phyloP scores from a whole-genome alignment of 768 basidiomycete genomes.

The Podaxis sp. region DNA sequence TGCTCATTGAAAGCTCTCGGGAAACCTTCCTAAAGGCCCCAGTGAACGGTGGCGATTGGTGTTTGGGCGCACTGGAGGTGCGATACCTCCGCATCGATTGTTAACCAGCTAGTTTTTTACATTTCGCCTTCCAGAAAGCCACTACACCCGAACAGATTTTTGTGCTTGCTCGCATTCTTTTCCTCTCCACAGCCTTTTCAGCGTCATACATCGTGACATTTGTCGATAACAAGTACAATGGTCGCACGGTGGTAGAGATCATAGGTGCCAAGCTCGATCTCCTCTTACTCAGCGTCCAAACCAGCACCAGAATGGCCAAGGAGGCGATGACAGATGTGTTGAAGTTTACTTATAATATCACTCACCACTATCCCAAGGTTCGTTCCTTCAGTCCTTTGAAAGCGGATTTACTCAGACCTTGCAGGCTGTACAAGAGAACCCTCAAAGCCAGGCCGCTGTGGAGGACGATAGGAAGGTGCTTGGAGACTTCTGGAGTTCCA shows the following conservation, averaged over 20 bases:
- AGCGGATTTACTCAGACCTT: not conserved
- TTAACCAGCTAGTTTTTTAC: constrained; percentile 1
- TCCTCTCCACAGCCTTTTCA: constrained; percentile 63
- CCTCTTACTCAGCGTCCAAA: constrained; percentile 47
- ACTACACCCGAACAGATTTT: constrained; percentile 64
- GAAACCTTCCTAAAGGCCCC: constrained; percentile 52
- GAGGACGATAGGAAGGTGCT: constrained; percentile 48
- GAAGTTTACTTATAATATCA: constrained; percentile 82
- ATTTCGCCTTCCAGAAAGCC: constrained; percentile 50
- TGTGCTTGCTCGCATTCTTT: constrained; percentile 74
- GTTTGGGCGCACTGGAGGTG: constrained; percentile 61
- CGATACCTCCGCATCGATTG: constrained; percentile 17
- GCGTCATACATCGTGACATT: constrained; percentile 53
- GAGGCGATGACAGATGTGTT: constrained; percentile 83
- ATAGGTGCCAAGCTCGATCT: constrained; percentile 61
- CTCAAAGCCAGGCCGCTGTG: constrained; percentile 33
- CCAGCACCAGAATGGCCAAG: constrained; percentile 52
- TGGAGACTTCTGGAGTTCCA: constrained; percentile 74
- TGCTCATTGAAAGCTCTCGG: constrained; percentile 66
- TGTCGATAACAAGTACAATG: constrained; percentile 62
- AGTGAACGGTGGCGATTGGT: constrained; percentile 63
- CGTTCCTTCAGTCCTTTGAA: constrained; percentile 13
- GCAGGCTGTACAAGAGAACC: constrained; percentile 43
- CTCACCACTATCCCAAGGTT: constrained; percentile 81
- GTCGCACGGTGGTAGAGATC: constrained; percentile 61